phyloP scores from a whole-genome alignment of 2,329 filamentous ascomycete genomes.

The Hymenoscyphus linearis region DNA sequence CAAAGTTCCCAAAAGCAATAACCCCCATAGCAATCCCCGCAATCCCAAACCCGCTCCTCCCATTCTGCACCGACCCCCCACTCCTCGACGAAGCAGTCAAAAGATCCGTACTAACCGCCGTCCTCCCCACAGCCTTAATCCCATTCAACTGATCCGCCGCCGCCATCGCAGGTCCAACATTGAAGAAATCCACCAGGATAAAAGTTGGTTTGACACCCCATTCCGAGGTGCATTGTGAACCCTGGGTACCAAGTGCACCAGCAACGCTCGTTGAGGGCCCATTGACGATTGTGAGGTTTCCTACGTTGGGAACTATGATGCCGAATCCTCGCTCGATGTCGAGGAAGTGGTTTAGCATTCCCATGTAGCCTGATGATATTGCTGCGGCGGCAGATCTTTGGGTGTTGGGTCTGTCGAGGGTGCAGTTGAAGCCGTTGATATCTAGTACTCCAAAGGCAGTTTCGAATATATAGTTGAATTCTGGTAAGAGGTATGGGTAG shows the following conservation, averaged over 20 bases:
- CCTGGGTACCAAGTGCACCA: slow-evolving; percentile 48
- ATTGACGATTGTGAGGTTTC: slow-evolving; percentile 40
- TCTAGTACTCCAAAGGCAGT: slow-evolving; percentile 59
- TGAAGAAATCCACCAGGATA: slow-evolving; percentile 62
- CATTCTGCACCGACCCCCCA: slow-evolving; percentile 3
- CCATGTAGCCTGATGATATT: slow-evolving; percentile 40
- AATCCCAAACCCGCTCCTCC: slow-evolving; percentile 4
- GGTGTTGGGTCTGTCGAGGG: slow-evolving; percentile 54
- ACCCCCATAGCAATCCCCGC: slow-evolving; percentile 15
- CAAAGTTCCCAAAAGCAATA: slow-evolving; percentile 20
- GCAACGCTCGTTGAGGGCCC: slow-evolving; percentile 43
- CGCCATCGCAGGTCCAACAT: slow-evolving; percentile 62
- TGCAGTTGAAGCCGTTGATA: slow-evolving; percentile 57
- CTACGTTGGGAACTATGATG: slow-evolving; percentile 49
- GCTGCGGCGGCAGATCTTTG: slow-evolving; percentile 32
- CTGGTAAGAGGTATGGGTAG: slow-evolving; percentile 54
- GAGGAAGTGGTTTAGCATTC: slow-evolving; percentile 61
- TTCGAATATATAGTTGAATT: slow-evolving; percentile 66
- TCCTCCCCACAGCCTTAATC: slow-evolving; percentile 33
- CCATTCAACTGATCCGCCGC: slow-evolving; percentile 66
- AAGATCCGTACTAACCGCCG: slow-evolving; percentile 19
- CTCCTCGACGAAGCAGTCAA: slow-evolving; percentile 18
- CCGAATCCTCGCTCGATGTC: slow-evolving; percentile 40
- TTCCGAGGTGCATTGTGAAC: slow-evolving; percentile 38
- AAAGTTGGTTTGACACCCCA: slow-evolving; percentile 48